Base-by-base conservation (phyloP, 2,329 filamentous ascomycete genomes). In the Lachnum nothofagi region DNA sequence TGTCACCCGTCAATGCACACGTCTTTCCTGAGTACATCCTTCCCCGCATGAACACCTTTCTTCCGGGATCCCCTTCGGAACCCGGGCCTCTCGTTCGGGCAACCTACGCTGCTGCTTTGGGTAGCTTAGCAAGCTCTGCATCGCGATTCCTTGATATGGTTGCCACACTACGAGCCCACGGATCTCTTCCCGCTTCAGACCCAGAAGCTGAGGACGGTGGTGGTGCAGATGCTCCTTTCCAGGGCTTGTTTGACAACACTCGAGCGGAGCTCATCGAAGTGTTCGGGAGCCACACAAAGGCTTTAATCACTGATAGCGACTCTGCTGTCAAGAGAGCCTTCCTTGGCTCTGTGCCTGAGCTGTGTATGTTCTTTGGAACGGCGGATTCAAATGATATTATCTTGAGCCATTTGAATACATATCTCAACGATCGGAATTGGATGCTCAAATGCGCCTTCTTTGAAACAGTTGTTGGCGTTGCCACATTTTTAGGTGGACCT, bases 381-480 rank as follows among this genome's bases (percentile, higher is more conserved):
- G 79, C 84, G n/a, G 86, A 90, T 62, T 86, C 91, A 1, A 96
- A 94, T 65, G 93, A 98, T 63, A 88, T 98, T n/a, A 83, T 98
- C 14, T 73, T 98, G 19, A 95, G 90, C 25, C 93, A 98, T 69
- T 74, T 98, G 23, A 97, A 97, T 63, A 98, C 93, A 0, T 98
- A 98, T 61, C 72, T 98, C 7, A 98, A 98, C 58, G 93, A 97
- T 61, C 82, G 86, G 35, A 91, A 98, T 65, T 98, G 93, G 93
- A 89, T 89, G 66, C 72, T 98, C 25, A 96, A 95, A 67, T 96
- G 90, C 61, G 90, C 91, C 2, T 97, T 97, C 65, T 96, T 98
- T 62, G 91, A 95, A 63, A 88, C 90, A 0, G 89, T 97, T 22
- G 88, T 97, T 14, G 91, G 91, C 3, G 91, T 98, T 56, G 88